phyloP scores from a whole-genome alignment of 2,329 filamentous ascomycete species.

The Madurella mycetomatis region DNA sequence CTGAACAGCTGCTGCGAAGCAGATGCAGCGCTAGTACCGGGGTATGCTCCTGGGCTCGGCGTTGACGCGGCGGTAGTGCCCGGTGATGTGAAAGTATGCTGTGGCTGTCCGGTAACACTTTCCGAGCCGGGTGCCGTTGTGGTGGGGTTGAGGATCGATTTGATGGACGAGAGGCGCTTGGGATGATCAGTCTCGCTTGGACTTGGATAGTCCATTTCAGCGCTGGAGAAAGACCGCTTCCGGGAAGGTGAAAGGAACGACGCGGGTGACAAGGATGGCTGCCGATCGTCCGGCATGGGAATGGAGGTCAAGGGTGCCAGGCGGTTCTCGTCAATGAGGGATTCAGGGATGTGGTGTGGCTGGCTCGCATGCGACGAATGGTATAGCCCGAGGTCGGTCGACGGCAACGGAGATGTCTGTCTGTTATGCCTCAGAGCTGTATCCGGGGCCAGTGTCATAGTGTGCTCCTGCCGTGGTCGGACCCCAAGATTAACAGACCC shows the following conservation, averaged over 20 bases:
- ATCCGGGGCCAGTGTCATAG: conserved; percentile 45
- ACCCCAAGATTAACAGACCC: conserved; percentile 61
- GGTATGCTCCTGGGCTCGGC: conserved; percentile 39
- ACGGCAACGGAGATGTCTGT: conserved; percentile 41
- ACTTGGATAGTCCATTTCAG: conserved; percentile 44
- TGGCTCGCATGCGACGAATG: conserved; percentile 42
- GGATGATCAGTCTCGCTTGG: conserved; percentile 42
- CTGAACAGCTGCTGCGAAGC: conserved; percentile 14
- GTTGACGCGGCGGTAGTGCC: conserved; percentile 38
- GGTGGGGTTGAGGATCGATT: conserved; percentile 65
- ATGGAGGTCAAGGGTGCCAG: conserved; percentile 53
- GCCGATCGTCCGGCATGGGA: conserved; percentile 42
- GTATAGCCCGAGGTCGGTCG: conserved; percentile 47
- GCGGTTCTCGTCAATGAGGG: conserved; percentile 53
- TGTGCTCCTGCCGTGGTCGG: conserved; percentile 44
- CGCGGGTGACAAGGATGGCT: conserved; percentile 56
- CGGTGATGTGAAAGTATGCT: conserved; percentile 42
- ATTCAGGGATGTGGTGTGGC: conserved; percentile 38
- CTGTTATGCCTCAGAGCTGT: conserved; percentile 40
- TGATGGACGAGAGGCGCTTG: conserved; percentile 69
- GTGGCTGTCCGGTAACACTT: conserved; percentile 32
- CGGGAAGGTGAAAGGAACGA: conserved; percentile 56
- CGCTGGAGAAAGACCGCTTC: conserved; percentile 64
- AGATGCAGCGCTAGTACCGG: conserved; percentile 23
- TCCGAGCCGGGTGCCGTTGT: conserved; percentile 27